Conservation (phyloP, 2,329 filamentous ascomycete genomes). For the Pseudodiploospora longispora region DNA sequence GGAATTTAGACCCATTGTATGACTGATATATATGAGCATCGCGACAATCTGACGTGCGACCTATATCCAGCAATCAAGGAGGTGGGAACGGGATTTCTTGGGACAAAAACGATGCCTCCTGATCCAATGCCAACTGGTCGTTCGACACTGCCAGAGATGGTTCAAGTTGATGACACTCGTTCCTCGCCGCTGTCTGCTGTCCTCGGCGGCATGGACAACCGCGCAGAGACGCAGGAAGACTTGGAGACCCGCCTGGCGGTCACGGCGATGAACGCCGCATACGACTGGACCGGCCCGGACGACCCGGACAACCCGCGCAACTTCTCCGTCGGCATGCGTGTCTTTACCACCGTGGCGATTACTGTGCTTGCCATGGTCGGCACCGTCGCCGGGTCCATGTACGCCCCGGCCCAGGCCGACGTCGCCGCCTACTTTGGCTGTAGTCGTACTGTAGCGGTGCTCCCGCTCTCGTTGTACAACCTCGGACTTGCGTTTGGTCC, state of each 20-base stretch:
- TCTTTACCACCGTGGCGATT: conserved; percentile 67
- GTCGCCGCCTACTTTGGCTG: conserved; percentile 12
- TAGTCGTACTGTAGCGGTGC: conserved; percentile 14
- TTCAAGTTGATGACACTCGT: background rate
- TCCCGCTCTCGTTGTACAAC: conserved; percentile 20
- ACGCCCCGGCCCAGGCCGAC: conserved; percentile 18
- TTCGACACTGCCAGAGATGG: background rate
- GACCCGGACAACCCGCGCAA: conserved; percentile 77
- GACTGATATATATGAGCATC: too few relatives aligned
- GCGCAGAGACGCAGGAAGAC: background rate
- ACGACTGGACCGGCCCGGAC: conserved; percentile 34
- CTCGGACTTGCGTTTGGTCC: conserved; percentile 34
- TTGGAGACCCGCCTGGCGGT: conserved; percentile 10
- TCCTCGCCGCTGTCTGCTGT: too few relatives aligned
- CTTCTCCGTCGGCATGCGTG: conserved; percentile 65
- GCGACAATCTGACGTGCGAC: too few relatives aligned
- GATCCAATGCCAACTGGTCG: background rate
- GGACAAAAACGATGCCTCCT: background rate
- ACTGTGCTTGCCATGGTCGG: conserved; percentile 60
- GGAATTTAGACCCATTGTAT: too few relatives aligned
- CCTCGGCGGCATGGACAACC: too few relatives aligned
- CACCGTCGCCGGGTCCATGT: conserved; percentile 23
- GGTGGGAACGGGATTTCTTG: too few relatives aligned
- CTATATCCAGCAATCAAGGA: too few relatives aligned
- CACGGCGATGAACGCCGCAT: conserved; percentile 19